Conservation (phyloP, 2,329 filamentous ascomycete species). For the Fusarium continuum region DNA sequence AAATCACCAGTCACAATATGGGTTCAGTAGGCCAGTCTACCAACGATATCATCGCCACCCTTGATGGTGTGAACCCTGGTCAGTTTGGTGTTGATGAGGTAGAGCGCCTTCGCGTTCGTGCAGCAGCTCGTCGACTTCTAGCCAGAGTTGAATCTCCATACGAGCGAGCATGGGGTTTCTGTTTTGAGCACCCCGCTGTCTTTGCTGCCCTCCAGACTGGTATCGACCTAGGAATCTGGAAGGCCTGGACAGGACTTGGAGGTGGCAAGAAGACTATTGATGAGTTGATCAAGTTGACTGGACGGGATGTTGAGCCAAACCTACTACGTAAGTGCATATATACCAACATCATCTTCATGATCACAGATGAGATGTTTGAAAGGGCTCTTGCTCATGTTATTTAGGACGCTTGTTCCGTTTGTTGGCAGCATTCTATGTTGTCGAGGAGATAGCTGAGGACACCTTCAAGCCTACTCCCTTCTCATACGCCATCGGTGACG, state of each 20-base stretch:
- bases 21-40: not conserved
- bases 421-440: conserved; percentile 27
- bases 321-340: conserved; percentile 4
- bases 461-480: conserved; percentile 29
- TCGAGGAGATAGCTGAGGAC: conserved; percentile 22
- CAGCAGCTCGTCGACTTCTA: conserved; percentile 10
- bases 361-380: not conserved
- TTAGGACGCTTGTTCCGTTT: conserved; percentile 26
- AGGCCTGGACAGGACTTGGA: conserved; percentile 7
- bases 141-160: conserved; percentile 24
- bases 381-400: not conserved
- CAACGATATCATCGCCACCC: conserved; percentile 1
- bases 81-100: conserved; percentile 20
- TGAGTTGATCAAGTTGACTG: conserved; percentile 12
- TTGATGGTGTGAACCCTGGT: conserved; percentile 4
- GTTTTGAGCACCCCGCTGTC: conserved; percentile 30
- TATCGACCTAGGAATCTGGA: conserved; percentile 27
- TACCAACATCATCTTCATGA: fast-evolving
- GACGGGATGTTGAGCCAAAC: conserved; percentile 12
- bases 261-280: conserved; percentile 24
- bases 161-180: conserved; percentile 31
- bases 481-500: conserved; percentile 28
- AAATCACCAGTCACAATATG: not conserved
- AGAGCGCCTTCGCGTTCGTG: conserved; percentile 31
- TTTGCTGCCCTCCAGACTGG: conserved; percentile 25